phyloP scores from a whole-genome alignment of 768 basidiomycete species.

The Cubamyces lactineus region DNA sequence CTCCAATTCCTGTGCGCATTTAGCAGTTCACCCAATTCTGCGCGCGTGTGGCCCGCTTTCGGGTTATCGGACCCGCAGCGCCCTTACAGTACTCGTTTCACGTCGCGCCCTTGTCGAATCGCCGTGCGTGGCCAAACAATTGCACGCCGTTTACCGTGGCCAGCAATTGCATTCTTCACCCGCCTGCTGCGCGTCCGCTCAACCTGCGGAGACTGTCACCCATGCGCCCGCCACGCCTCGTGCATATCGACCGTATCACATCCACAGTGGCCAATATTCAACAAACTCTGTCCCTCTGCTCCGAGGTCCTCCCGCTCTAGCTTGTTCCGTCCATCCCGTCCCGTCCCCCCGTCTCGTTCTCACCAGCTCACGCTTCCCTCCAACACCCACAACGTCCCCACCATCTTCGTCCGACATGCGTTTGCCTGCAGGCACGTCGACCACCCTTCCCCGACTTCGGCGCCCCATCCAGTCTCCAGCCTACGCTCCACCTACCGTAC shows the following conservation, averaged over 20 bases:
- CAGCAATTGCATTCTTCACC: not conserved
- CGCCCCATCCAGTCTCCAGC: not conserved
- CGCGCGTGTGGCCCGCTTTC: not conserved
- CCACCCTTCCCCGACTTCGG: not conserved
- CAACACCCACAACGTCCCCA: not conserved
- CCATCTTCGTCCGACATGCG: constrained; percentile 12
- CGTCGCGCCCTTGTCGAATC: not conserved
- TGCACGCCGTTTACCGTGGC: no score
- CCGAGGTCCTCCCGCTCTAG: constrained; percentile 1
- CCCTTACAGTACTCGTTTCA: constrained; percentile 1
- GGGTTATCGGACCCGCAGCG: no score
- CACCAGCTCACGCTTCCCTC: not conserved
- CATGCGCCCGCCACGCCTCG: not conserved
- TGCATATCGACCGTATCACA: not conserved
- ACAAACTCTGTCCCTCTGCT: not conserved
- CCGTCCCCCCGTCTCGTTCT: constrained; percentile 8
- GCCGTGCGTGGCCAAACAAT: no score
- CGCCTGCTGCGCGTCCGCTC: constrained; percentile 12
- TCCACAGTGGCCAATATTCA: not conserved
- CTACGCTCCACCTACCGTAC: constrained; percentile 13
- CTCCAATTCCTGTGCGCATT: constrained; percentile 2
- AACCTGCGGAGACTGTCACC: not conserved
- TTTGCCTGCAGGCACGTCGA: constrained; percentile 8
- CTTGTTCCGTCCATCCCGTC: constrained; percentile 12
- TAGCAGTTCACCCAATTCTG: not conserved